Conservation (phyloP, 768 basidiomycete species). For the Favolaschia claudopus region DNA sequence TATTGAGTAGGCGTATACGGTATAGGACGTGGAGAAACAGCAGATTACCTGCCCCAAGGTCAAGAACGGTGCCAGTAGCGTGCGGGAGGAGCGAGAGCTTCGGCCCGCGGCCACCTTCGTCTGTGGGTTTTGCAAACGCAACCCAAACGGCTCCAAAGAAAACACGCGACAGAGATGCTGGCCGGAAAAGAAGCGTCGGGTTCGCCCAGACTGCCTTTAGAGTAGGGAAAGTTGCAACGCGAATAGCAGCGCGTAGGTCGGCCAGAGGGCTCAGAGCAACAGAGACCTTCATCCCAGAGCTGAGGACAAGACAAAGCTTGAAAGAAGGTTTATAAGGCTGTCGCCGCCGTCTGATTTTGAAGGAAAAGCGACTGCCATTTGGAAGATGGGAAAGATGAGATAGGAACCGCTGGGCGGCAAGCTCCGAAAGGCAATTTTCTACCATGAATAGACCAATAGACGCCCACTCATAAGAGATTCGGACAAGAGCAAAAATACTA, state of each 20-base stretch:
- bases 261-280: constrained; percentile 49
- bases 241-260: constrained; percentile 51
- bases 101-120: constrained; percentile 46
- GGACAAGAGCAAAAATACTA: background rate
- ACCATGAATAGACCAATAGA: too few species aligned
- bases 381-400: too few species aligned
- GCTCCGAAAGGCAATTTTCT: too few species aligned
- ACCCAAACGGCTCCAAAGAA: constrained; percentile 69
- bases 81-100: constrained; percentile 61
- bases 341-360: too few species aligned
- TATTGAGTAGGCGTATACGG: background rate
- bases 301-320: background rate
- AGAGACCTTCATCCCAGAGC: constrained; percentile 53
- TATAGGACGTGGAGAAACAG: background rate
- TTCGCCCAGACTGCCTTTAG: constrained; percentile 43
- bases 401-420: too few species aligned
- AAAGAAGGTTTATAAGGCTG: background rate
- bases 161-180: constrained; percentile 52
- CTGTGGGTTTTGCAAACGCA: constrained; percentile 53
- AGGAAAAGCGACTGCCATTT: too few species aligned
- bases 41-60: constrained; percentile 71
- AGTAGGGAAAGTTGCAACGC: constrained; percentile 53
- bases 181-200: constrained; percentile 56
- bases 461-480: background rate
- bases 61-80: constrained; percentile 68